Percentiles rank a stretch among this genome's conserved stretches.
Conservation (phyloP, 1,139 yeast genomes). For the Hemisphaericaspora xylanilytica region DNA sequence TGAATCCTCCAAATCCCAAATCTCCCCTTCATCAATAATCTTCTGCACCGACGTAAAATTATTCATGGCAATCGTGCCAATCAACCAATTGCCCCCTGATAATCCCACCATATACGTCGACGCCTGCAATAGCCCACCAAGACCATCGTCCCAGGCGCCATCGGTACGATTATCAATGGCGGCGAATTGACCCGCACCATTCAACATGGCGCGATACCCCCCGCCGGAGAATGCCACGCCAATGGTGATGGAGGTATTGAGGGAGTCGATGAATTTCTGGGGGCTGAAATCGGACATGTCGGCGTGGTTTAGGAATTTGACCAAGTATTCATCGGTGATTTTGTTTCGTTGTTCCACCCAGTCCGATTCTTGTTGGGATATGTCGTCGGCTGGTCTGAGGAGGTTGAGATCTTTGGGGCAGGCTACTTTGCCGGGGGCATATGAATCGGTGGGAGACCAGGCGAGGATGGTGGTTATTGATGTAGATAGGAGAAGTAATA, state of each 20-base stretch:
- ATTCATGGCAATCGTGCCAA: conserved; percentile 76
- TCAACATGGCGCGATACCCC: conserved; percentile 47
- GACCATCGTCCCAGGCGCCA: conserved; percentile 42
- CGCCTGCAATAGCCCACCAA: conserved; percentile 77
- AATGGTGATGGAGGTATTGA: conserved; percentile 33
- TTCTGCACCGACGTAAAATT: conserved; percentile 74
- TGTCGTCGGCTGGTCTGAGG: conserved; percentile 24
- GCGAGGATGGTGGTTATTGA: conserved; percentile 22
- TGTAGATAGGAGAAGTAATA: conserved; percentile 1
- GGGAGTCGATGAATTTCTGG: conserved; percentile 42
- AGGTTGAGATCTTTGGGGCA: conserved; percentile 48
- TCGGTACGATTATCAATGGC: conserved; percentile 35
- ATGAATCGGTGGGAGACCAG: conserved; percentile 62
- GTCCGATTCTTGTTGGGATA: conserved; percentile 37
- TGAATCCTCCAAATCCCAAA: conserved; percentile 70
- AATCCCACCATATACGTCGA: conserved; percentile 75
- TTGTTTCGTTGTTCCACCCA: conserved; percentile 56
- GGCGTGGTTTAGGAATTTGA: conserved; percentile 57
- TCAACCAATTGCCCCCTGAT: conserved; percentile 87
- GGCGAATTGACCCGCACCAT: conserved; percentile 44
- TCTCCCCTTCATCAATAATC: conserved; percentile 46
- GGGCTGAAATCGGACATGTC: conserved; percentile 66
- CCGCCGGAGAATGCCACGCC: conserved; percentile 49
- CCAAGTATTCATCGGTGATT: conserved; percentile 54
- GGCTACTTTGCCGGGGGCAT: conserved; percentile 63